These are phyloP conservation scores for Penicillium parvum DNA, from an alignment of 495 filamentous ascomycete genomes.

Conservation along the genomic window DNA sequence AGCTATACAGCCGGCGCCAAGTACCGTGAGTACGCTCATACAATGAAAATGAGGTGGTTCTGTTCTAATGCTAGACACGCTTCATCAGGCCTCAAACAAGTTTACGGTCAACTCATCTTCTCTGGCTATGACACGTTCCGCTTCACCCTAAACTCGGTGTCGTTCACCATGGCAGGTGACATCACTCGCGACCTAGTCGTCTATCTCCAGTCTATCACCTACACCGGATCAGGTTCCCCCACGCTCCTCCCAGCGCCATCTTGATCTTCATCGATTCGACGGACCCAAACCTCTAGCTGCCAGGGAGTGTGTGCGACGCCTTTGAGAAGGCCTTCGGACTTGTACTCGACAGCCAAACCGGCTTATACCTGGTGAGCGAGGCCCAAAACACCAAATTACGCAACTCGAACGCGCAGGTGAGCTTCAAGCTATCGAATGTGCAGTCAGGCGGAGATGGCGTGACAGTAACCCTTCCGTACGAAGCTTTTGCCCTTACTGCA, in stretches of 20 bases:
- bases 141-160: conserved; percentile 50
- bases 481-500: conserved; percentile 58
- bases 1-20: conserved; percentile 65
- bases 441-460: conserved; percentile 41
- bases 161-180: conserved; percentile 43
- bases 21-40: conserved; percentile 45
- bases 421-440: conserved; percentile 53
- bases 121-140: conserved; percentile 62
- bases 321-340: conserved; percentile 60
- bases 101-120: conserved; percentile 54
- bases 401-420: conserved; percentile 41
- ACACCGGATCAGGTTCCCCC: conserved; percentile 33
- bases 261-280: conserved; percentile 58
- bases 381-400: conserved; percentile 45
- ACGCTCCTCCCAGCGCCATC: conserved; percentile 30
- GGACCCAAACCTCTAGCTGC: conserved; percentile 66
- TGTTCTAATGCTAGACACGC: not conserved
- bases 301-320: conserved; percentile 52
- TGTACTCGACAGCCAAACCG: conserved; percentile 34
- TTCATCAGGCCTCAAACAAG: conserved; percentile 35
- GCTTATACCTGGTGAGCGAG: conserved; percentile 34
- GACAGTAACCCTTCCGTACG: conserved; percentile 59
- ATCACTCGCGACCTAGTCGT: conserved; percentile 48
- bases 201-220: conserved; percentile 47
- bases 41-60: not conserved